Percentiles rank a stretch among this genome's conserved stretches.
phyloP scores from a whole-genome alignment of 768 basidiomycete species.

The Erythrobasidium yunnanense region DNA sequence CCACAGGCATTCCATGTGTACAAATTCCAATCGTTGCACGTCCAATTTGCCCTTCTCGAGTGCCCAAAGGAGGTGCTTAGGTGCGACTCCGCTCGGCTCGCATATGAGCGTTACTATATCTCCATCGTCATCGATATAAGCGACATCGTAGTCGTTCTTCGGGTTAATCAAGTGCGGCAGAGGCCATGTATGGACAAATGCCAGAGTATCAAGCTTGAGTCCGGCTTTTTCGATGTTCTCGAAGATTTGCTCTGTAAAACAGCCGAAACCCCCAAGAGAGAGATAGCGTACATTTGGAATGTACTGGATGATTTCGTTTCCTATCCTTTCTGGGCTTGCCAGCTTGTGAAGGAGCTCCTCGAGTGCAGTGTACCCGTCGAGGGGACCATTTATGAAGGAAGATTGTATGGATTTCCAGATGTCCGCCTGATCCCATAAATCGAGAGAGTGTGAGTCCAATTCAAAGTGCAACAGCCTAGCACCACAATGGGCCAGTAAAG shows the following conservation, averaged over 20 bases:
- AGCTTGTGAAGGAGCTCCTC: neutral
- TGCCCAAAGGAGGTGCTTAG: neutral
- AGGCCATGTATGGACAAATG: neutral
- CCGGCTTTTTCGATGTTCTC: neutral
- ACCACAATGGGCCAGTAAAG: neutral
- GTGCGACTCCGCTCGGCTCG: slow-evolving; percentile 1
- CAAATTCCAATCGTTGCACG: neutral
- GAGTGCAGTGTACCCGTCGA: neutral
- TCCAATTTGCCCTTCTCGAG: neutral
- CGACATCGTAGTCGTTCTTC: neutral
- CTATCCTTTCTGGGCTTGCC: neutral
- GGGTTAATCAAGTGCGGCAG: neutral
- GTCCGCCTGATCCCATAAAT: neutral
- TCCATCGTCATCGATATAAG: neutral
- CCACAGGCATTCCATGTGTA: slow-evolving; percentile 3
- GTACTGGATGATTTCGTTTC: neutral
- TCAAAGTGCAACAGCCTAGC: neutral
- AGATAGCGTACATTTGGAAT: neutral
- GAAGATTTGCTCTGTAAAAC: neutral
- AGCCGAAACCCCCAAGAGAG: neutral
- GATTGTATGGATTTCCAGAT: neutral
- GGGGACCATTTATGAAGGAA: neutral
- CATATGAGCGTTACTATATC: too few species aligned
- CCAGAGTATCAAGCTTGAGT: neutral
- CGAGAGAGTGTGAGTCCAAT: neutral